phyloP scores from a whole-genome alignment of 2,329 filamentous ascomycete genomes.

The Sphaceloma murrayae region DNA sequence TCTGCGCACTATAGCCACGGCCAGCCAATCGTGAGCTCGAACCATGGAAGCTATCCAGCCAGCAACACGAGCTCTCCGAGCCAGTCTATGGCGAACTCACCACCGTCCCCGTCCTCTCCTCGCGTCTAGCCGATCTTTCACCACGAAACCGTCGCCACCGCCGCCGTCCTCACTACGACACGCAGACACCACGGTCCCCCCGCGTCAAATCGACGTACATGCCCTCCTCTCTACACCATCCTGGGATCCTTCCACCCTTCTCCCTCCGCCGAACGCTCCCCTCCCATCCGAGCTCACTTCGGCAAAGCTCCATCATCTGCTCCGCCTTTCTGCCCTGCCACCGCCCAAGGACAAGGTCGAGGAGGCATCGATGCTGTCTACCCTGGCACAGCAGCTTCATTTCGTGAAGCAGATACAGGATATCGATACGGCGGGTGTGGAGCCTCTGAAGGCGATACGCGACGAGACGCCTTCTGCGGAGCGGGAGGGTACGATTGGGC shows the following conservation, averaged over 20 bases:
- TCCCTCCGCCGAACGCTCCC: constrained; percentile 39
- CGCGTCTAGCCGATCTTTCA: too few relatives aligned
- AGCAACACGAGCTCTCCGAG: background rate
- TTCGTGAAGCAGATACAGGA: constrained; percentile 82
- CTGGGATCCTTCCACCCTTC: constrained; percentile 74
- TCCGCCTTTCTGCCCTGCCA: constrained; percentile 81
- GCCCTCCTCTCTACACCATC: constrained; percentile 54
- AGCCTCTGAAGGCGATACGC: constrained; percentile 66
- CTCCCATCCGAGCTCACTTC: constrained; percentile 44
- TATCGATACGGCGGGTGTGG: constrained; percentile 62
- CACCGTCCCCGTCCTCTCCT: background rate
- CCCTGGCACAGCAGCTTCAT: constrained; percentile 70
- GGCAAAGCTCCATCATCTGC: constrained; percentile 67
- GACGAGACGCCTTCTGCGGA: constrained; percentile 60
- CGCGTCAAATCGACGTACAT: background rate
- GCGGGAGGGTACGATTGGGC: constrained; percentile 49
- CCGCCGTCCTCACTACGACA: background rate
- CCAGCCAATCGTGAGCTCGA: background rate
- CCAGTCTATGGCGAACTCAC: background rate
- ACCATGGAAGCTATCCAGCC: background rate
- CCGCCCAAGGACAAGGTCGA: constrained; percentile 53
- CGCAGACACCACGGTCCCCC: background rate
- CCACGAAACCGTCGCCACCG: too few relatives aligned
- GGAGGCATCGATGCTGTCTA: constrained; percentile 61
- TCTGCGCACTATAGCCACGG: too few relatives aligned